A percentile compares a stretch with the other conserved stretches of the same genome.
phyloP scores from a whole-genome alignment of 2,329 filamentous ascomycete genomes.

The Furcasterigmium sp. region DNA sequence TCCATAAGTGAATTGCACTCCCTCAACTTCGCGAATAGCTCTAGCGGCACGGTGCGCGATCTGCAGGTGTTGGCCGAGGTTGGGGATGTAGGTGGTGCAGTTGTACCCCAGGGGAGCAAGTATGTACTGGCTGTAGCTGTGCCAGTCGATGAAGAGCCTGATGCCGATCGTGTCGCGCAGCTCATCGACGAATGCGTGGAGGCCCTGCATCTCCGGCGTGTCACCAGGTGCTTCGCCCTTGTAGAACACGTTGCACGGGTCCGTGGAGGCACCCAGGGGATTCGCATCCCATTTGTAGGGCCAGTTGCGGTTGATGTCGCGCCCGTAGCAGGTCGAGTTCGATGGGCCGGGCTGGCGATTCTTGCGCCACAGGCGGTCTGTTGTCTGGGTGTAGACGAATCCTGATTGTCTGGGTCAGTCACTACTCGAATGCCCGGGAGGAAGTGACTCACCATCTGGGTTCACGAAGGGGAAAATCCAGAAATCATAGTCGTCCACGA shows the following conservation, averaged over 20 bases:
- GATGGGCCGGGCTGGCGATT: conserved; percentile 36
- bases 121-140: conserved; percentile 38
- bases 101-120: conserved; percentile 39
- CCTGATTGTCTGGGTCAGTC: conserved; percentile 18
- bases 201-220: conserved; percentile 38
- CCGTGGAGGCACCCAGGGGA: conserved; percentile 36
- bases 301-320: conserved; percentile 52
- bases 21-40: conserved; percentile 8
- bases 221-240: conserved; percentile 33
- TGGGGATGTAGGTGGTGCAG: conserved; percentile 29
- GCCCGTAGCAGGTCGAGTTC: conserved; percentile 33
- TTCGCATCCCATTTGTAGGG: conserved; percentile 39
- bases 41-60: conserved; percentile 17
- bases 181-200: conserved; percentile 25
- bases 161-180: conserved; percentile 28
- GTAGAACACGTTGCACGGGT: conserved; percentile 42
- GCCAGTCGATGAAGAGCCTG: conserved; percentile 41
- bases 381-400: conserved; percentile 39
- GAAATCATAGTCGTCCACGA: conserved; percentile 50
- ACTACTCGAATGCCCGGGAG: not conserved
- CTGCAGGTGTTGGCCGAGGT: conserved; percentile 27
- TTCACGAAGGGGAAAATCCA: conserved; percentile 48
- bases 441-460: conserved; percentile 29
- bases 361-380: conserved; percentile 44
- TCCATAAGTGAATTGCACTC: conserved; percentile 27